Evolutionary conservation across 2,329 filamentous ascomycete genomes (phyloP), one percentile per base, ranked within the genome.

Genomic region (Cercospora brassicicola): DNA sequence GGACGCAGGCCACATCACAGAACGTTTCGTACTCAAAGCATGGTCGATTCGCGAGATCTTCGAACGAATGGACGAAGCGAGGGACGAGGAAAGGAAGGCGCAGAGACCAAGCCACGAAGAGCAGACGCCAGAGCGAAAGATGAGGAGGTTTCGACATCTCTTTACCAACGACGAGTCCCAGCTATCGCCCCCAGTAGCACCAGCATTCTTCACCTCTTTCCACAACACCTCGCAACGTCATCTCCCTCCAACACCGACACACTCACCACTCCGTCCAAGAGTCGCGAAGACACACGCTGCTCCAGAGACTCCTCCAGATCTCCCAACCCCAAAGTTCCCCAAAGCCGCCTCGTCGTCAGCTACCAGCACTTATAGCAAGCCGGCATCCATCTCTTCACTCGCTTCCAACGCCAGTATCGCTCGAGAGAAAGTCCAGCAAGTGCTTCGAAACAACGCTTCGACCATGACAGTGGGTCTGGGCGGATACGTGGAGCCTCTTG

Each of bases 31-130:
- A 8, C 28, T 67, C 20, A 28, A 51, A 31, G 66, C 61, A 2
- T 64, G 66, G 66, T 51, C 56, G 0, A 45, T 67, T 3, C 28
- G 62, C 5, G 66, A 67, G 36, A 62, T 67, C n/a, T 59, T 65
- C 11, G 56, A 67, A 9, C 51, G 57, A 11, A 55, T 67, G 62
- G 62, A 64, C 20, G 66, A 67, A 23, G 62, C 62, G 5, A 64
- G 65, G 18, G 26, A 31, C 18, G 55, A 31, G n/a, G 55, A 18
- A 6, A 31, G 28, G 15, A 36, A 33, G 15, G 55, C 28, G 28
- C 55, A 23, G 13, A 57, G 15, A 33, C 8, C 55, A 36, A 13
- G 8, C 6, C 55, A 18, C 55, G 28, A 31, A 13, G 18, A 33
- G 15, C 26, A 31, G 26, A 33, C 28, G 13, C 20, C 48, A 28